Evolutionary conservation across 2,329 filamentous ascomycete species (phyloP).

Genomic region (Berkeleyomyces rouxiae): DNA sequence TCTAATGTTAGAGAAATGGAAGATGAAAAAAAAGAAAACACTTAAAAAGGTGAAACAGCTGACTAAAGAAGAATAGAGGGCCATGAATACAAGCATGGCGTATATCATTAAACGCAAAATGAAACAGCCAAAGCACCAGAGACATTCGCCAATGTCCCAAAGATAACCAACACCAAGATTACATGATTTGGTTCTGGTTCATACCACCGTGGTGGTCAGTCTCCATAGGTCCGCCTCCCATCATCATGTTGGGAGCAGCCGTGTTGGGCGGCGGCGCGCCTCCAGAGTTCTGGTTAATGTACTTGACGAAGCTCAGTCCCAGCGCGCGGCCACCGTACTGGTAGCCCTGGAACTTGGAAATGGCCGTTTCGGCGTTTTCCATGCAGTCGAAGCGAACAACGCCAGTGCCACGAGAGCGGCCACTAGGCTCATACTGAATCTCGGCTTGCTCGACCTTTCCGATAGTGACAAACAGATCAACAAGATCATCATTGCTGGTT

Average conservation of each 20-base stretch:
- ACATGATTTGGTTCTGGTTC: conserved; percentile 96
- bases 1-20: neutral
- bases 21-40: neutral
- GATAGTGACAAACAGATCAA: conserved; percentile 94
- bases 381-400: conserved; percentile 83
- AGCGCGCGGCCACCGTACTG: conserved; percentile 92
- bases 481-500: conserved; percentile 91
- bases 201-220: conserved; percentile 56
- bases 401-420: conserved; percentile 82
- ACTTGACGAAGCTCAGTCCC: conserved; percentile 86
- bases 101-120: too few relatives aligned
- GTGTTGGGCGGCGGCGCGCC: neutral
- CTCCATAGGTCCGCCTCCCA: conserved; percentile 56
- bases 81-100: too few relatives aligned
- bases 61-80: too few relatives aligned
- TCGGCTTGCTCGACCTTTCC: conserved; percentile 97
- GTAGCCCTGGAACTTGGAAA: conserved; percentile 94
- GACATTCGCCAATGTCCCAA: neutral
- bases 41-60: neutral
- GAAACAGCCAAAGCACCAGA: neutral
- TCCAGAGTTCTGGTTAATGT: conserved; percentile 42
- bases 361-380: conserved; percentile 80
- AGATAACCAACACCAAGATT: conserved; percentile 14
- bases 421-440: conserved; percentile 95
- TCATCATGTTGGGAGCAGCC: conserved; percentile 1